A percentile compares a stretch with the other conserved stretches of the same genome.
Evolutionary conservation across 495 filamentous ascomycete genomes (phyloP).

Genomic region (Penicillium pulvis): DNA sequence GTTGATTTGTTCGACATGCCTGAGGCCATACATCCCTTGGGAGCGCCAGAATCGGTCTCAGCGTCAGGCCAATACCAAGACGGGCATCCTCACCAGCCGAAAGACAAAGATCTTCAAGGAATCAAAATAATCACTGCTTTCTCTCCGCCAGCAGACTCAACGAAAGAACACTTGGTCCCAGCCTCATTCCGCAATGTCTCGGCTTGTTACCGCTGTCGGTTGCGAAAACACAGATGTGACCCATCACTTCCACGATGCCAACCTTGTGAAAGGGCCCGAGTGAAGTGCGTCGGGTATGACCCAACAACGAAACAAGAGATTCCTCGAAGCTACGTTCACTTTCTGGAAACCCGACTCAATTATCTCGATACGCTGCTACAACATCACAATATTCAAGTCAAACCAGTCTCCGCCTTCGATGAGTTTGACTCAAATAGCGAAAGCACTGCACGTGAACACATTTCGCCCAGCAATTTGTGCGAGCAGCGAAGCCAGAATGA

Average conservation of each 20-base stretch:
- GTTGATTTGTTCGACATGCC: not conserved
- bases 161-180: not conserved
- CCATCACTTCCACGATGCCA: conserved; percentile 85
- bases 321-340: conserved; percentile 89
- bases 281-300: conserved; percentile 90
- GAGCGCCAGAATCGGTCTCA: not conserved
- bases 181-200: conserved; percentile 80
- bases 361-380: conserved; percentile 75
- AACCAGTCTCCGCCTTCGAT: conserved; percentile 70
- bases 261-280: conserved; percentile 82
- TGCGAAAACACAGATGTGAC: conserved; percentile 92
- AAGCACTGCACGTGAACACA: not conserved
- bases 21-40: not conserved
- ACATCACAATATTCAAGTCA: conserved; percentile 67
- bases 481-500: no score
- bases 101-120: not conserved
- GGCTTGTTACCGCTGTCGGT: conserved; percentile 87
- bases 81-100: not conserved
- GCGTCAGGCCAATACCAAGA: not conserved
- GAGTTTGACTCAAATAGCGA: not conserved
- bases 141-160: not conserved
- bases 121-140: not conserved
- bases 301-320: conserved; percentile 93
- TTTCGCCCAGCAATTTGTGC: not conserved
- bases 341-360: conserved; percentile 79